Conservation (phyloP, 495 filamentous ascomycete species). For the Penicillium coprophilum region DNA sequence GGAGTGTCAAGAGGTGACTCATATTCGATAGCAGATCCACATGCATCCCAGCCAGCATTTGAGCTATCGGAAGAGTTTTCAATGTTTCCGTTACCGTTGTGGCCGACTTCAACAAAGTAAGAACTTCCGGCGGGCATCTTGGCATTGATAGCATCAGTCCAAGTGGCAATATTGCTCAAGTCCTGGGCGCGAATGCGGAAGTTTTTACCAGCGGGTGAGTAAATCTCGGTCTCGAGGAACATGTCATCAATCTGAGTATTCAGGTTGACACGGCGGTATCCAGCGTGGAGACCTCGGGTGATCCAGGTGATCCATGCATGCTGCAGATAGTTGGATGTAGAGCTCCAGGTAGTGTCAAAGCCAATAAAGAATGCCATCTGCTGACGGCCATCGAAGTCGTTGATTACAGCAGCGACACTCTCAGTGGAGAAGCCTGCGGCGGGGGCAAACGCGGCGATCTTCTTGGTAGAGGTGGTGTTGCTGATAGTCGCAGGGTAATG, state of each 20-base stretch:
- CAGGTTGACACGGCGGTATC: conserved; percentile 55
- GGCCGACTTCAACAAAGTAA: conserved; percentile 58
- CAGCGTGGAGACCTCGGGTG: conserved; percentile 56
- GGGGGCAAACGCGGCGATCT: conserved; percentile 53
- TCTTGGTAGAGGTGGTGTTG: conserved; percentile 51
- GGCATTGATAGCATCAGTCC: conserved; percentile 50
- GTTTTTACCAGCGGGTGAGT: conserved; percentile 40
- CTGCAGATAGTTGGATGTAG: conserved; percentile 55
- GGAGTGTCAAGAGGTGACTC: conserved; percentile 44
- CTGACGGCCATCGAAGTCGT: conserved; percentile 55
- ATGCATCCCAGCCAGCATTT: conserved; percentile 31
- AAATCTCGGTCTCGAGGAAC: conserved; percentile 57
- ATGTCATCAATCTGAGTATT: conserved; percentile 68
- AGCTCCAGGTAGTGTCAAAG: conserved; percentile 56
- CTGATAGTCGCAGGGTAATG: conserved; percentile 59
- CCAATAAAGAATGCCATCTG: conserved; percentile 63
- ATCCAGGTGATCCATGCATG: conserved; percentile 67
- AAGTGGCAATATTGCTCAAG: conserved; percentile 47
- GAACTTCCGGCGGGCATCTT: conserved; percentile 55
- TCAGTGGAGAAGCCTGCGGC: conserved; percentile 26
- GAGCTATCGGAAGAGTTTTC: conserved; percentile 38
- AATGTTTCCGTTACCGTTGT: conserved; percentile 66
- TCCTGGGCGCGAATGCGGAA: conserved; percentile 55
- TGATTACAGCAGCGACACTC: conserved; percentile 59
- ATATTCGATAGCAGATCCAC: conserved; percentile 42